phyloP scores from a whole-genome alignment of 495 filamentous ascomycete genomes.

The Penicillium ochrochloron region DNA sequence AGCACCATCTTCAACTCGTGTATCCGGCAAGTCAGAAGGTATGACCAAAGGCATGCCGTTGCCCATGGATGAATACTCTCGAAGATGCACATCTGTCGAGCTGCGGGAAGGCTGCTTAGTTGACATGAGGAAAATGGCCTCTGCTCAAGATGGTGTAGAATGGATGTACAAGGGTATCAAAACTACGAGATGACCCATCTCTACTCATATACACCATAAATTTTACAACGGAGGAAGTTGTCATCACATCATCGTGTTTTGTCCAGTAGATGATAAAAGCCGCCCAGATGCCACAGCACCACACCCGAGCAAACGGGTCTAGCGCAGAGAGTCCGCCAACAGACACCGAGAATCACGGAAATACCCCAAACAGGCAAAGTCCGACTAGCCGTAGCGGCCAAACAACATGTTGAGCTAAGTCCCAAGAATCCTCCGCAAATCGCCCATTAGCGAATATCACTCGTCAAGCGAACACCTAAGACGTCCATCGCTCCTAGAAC shows the following conservation, averaged over 20 bases:
- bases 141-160: background rate
- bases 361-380: slow-evolving; percentile 10
- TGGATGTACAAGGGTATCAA: background rate
- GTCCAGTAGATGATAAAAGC: slow-evolving; percentile 24
- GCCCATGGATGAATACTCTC: no score
- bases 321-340: slow-evolving; percentile 12
- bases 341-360: slow-evolving; percentile 12
- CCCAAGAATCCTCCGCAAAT: slow-evolving; percentile 11
- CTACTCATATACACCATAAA: background rate
- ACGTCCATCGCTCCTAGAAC: slow-evolving; percentile 18
- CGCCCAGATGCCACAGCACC: slow-evolving; percentile 25
- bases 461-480: slow-evolving; percentile 12
- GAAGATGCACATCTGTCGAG: no score
- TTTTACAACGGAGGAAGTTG: background rate
- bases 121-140: no score
- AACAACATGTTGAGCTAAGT: slow-evolving; percentile 8
- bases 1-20: no score
- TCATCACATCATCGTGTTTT: slow-evolving; percentile 29
- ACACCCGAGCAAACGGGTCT: slow-evolving; percentile 38
- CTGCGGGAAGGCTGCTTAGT: no score
- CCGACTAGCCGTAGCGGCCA: slow-evolving; percentile 11
- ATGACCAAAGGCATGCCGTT: no score
- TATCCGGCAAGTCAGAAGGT: no score
- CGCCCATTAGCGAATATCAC: slow-evolving; percentile 2
- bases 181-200: background rate